Evolutionary conservation across 2,329 filamentous ascomycete genomes (phyloP).

Genomic region (Scortechinia acanthostroma): DNA sequence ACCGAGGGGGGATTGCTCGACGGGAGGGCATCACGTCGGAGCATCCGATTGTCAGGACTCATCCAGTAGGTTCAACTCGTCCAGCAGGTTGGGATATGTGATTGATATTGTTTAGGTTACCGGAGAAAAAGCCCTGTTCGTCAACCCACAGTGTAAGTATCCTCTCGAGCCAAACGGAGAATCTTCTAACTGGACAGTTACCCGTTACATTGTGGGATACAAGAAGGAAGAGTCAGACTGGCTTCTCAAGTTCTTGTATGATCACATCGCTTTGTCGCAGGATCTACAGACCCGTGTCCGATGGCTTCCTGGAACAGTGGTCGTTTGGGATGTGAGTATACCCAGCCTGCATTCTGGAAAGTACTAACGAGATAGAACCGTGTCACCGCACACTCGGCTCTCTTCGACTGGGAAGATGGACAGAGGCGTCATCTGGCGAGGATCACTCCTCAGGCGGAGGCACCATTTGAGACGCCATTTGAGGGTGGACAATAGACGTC

Average conservation of each 20-base stretch:
- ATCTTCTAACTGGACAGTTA: constrained; percentile 40
- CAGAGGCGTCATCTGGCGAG: constrained; percentile 73
- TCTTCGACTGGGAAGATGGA: constrained; percentile 76
- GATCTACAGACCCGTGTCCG: constrained; percentile 71
- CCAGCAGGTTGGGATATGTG: no score
- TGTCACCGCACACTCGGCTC: constrained; percentile 70
- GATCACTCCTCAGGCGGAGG: constrained; percentile 77
- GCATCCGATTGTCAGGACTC: constrained; percentile 75
- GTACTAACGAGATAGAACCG: constrained; percentile 42
- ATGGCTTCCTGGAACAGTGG: constrained; percentile 74
- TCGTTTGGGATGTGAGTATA: constrained; percentile 66
- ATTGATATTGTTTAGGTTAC: no score
- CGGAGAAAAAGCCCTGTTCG: constrained; percentile 75
- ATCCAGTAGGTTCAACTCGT: no score
- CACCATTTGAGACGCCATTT: constrained; percentile 66
- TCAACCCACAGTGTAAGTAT: constrained; percentile 76
- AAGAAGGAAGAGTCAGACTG: constrained; percentile 83
- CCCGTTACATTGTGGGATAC: constrained; percentile 70
- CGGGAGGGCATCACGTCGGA: constrained; percentile 69
- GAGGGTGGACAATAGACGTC: no score
- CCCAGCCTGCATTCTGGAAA: background rate
- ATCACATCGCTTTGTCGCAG: constrained; percentile 65
- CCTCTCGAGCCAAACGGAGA: constrained; percentile 56
- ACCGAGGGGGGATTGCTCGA: constrained; percentile 62
- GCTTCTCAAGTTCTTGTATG: constrained; percentile 70